phyloP scores from a whole-genome alignment of 768 basidiomycete genomes.

The Mycena epipterygia region DNA sequence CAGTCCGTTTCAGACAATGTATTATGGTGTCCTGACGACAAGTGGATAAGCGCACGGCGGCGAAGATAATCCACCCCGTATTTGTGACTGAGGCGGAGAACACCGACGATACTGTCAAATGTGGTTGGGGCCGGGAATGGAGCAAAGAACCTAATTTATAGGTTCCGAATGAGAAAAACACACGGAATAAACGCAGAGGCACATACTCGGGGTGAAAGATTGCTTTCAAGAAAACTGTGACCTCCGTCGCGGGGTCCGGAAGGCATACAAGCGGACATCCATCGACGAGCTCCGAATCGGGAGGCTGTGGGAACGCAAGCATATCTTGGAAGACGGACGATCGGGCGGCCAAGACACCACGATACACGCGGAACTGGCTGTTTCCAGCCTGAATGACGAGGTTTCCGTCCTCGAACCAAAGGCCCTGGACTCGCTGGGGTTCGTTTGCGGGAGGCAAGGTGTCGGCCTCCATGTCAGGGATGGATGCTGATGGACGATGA shows the following conservation, averaged over 20 bases:
- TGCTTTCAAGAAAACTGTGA: background rate
- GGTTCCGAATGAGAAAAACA: background rate
- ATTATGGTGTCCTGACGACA: background rate
- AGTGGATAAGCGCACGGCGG: background rate
- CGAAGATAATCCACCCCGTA: too few relatives aligned
- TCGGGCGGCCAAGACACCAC: background rate
- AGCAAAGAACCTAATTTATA: background rate
- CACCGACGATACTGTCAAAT: background rate
- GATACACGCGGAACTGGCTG: slow-evolving; percentile 32
- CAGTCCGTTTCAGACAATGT: too few relatives aligned
- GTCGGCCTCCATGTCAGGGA: background rate
- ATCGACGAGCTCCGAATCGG: slow-evolving; percentile 19
- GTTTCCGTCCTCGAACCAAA: slow-evolving; percentile 34
- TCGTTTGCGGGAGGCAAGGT: background rate
- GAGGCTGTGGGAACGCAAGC: slow-evolving; percentile 13
- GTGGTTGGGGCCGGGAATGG: background rate
- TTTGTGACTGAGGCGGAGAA: too few relatives aligned
- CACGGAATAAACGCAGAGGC: too few relatives aligned
- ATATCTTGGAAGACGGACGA: background rate
- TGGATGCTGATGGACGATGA: too few relatives aligned
- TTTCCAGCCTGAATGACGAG: slow-evolving; percentile 31
- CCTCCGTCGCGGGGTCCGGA: slow-evolving; percentile 7
- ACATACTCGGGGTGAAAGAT: background rate
- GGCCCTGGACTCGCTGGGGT: background rate
- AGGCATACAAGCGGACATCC: slow-evolving; percentile 31